Conservation (phyloP, 2,329 filamentous ascomycete species). For the Parascedosporium putredinis region DNA sequence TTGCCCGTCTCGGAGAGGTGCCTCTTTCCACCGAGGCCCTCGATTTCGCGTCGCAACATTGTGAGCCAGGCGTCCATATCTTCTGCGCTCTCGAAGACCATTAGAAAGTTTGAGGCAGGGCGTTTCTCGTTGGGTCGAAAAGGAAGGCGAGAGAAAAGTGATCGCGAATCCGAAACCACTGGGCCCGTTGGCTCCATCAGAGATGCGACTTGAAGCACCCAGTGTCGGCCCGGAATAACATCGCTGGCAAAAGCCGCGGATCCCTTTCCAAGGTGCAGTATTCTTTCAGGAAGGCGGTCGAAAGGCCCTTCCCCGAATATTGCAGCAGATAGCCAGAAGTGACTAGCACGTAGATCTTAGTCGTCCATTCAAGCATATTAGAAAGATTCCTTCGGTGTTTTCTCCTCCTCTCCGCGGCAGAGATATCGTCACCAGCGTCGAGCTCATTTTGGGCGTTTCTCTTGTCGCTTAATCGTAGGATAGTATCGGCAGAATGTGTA, state of each 20-base stretch:
- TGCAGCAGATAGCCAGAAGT: slow-evolving; percentile 65
- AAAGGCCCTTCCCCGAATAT: slow-evolving; percentile 61
- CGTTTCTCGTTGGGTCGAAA: slow-evolving; percentile 47
- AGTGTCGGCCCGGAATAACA: slow-evolving; percentile 67
- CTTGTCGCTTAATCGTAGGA: slow-evolving; percentile 51
- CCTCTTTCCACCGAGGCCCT: slow-evolving; percentile 57
- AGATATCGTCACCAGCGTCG: slow-evolving; percentile 13
- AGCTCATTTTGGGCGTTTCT: slow-evolving; percentile 27
- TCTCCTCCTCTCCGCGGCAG: slow-evolving; percentile 24
- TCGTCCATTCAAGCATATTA: slow-evolving; percentile 49
- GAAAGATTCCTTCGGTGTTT: slow-evolving; percentile 35
- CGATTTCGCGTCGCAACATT: slow-evolving; percentile 58
- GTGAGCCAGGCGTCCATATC: slow-evolving; percentile 71
- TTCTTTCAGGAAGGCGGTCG: slow-evolving; percentile 63
- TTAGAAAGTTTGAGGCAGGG: slow-evolving; percentile 52
- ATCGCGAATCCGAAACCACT: slow-evolving; percentile 40
- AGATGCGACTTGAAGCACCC: slow-evolving; percentile 68
- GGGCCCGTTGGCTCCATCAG: slow-evolving; percentile 48
- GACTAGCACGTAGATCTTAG: slow-evolving; percentile 62
- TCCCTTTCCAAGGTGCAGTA: slow-evolving; percentile 59
- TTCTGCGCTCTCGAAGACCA: slow-evolving; percentile 62
- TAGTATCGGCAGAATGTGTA: slow-evolving; percentile 55
- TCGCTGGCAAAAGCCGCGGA: slow-evolving; percentile 76
- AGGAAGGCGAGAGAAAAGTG: slow-evolving; percentile 54
- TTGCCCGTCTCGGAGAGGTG: slow-evolving; percentile 49